Base-by-base conservation (phyloP, 345 rosid genomes). In the Balakata baccata region DNA sequence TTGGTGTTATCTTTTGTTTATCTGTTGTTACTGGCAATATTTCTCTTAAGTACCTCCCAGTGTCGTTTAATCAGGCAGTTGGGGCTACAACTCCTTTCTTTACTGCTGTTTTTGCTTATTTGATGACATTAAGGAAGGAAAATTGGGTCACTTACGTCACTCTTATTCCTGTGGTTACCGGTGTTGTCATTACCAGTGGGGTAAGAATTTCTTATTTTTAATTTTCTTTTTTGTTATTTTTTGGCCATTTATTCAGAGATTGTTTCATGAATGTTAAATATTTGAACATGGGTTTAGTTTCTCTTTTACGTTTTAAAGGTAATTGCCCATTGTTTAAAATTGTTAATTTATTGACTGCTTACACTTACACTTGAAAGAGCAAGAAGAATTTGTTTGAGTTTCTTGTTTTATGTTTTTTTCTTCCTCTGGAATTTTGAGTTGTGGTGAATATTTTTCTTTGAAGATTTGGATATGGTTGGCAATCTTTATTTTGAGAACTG, bases 71-170 rank as follows among this genome's bases (percentile, higher is more conserved):
- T 37, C 86, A 85, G 77, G 88, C 88, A 11, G 68, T 85, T 6
- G 85, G 88, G 1, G 88, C 88, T 70, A 83, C 88, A 1, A 85
- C 88, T 16, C 88, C 88, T 0, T 82, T 85, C 47, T 85, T 85
- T 77, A 83, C 88, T 6, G 85, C 86, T 7, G 69, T 83, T 50
- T 79, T 85, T 18, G 86, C 83, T 4, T 81, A 75, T 69, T 53
- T 83, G 59, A 72, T 85, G 74, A 83, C 85, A 6, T 45, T 63
- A 47, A 82, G 70, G 80, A 74, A 70, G 54, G 86, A 85, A 66
- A 80, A 80, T 20, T 80, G 80, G 77, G 58, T 82, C 25, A 85
- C 86, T 29, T 82, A 85, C 74, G 57, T 47, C 63, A 78, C 86
- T 37, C 84, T 85, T 53, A 49, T 80, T 51, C 87, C 85, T 54